phyloP scores from a whole-genome alignment of 176 grass and related monocot species.

The Tuctoria greenei region DNA sequence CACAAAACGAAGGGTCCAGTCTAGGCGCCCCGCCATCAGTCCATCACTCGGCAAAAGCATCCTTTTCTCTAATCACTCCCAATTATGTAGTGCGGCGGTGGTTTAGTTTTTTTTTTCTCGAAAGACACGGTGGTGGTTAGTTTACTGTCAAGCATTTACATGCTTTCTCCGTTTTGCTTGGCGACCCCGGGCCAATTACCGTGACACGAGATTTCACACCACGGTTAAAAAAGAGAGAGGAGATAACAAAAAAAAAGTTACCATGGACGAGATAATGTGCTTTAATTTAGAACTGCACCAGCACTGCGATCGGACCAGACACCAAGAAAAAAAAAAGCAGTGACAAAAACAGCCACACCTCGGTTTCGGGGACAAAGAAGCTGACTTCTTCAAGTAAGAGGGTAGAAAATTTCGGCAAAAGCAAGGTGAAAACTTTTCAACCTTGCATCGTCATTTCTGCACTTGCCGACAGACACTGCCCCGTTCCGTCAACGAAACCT shows the following conservation, averaged over 20 bases:
- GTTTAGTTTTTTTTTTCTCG: too few relatives aligned
- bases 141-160: slow-evolving; percentile 20
- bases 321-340: slow-evolving; percentile 25
- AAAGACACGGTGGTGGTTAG: neutral
- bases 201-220: slow-evolving; percentile 8
- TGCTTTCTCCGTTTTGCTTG: neutral
- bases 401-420: neutral
- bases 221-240: neutral
- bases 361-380: neutral
- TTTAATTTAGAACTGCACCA: slow-evolving; percentile 40
- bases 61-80: neutral
- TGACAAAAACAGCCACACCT: slow-evolving; percentile 29
- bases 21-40: neutral
- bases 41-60: too few relatives aligned
- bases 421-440: slow-evolving; percentile 25
- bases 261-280: neutral
- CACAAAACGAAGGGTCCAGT: neutral
- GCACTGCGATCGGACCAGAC: neutral
- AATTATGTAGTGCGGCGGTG: slow-evolving; percentile 12
- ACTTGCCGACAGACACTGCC: slow-evolving; percentile 41
- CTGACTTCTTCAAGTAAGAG: slow-evolving; percentile 17
- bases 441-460: slow-evolving; percentile 31
- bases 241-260: neutral
- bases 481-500: slow-evolving; percentile 22
- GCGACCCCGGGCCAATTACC: slow-evolving; percentile 18